Conservation (phyloP, 2,329 filamentous ascomycete genomes). For the Trichoderma pleuroti region DNA sequence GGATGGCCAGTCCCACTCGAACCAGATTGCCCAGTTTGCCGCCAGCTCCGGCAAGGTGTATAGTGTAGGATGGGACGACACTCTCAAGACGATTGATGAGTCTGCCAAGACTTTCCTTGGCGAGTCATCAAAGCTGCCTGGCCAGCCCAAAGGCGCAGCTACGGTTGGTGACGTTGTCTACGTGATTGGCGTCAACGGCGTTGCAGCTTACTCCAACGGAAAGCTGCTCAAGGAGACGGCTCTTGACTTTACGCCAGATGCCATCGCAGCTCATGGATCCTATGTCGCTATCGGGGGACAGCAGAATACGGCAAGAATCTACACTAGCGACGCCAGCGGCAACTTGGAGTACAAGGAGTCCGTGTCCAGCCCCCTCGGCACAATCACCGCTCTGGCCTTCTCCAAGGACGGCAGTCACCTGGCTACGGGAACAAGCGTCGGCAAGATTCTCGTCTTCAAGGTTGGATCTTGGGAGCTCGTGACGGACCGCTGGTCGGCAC, state of each 20-base stretch:
- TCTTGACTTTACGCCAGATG: constrained; percentile 63
- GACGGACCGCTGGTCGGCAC: constrained; percentile 68
- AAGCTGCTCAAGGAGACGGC: constrained; percentile 57
- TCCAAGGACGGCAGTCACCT: constrained; percentile 72
- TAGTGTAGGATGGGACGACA: constrained; percentile 93
- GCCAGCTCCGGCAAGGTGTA: constrained; percentile 63
- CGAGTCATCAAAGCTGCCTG: constrained; percentile 61
- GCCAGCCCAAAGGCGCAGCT: constrained; percentile 75
- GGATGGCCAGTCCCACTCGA: constrained; percentile 78
- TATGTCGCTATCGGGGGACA: constrained; percentile 73
- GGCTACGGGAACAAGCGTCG: constrained; percentile 76
- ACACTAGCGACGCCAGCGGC: constrained; percentile 53
- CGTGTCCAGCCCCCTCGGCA: constrained; percentile 65
- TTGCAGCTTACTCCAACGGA: constrained; percentile 57
- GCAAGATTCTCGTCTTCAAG: constrained; percentile 80
- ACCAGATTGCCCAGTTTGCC: constrained; percentile 77
- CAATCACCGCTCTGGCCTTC: constrained; percentile 79
- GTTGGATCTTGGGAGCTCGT: constrained; percentile 63
- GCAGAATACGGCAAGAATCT: constrained; percentile 72
- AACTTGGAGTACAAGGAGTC: constrained; percentile 53
- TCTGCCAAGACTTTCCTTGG: constrained; percentile 73
- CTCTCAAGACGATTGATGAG: constrained; percentile 73
- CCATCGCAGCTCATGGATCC: constrained; percentile 65
- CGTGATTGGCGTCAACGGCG: constrained; percentile 53
- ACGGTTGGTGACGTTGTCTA: constrained; percentile 50